Evolutionary conservation across 768 basidiomycete species (phyloP), one percentile per base, ranked within the genome.

Genomic region (Russula emetica): DNA sequence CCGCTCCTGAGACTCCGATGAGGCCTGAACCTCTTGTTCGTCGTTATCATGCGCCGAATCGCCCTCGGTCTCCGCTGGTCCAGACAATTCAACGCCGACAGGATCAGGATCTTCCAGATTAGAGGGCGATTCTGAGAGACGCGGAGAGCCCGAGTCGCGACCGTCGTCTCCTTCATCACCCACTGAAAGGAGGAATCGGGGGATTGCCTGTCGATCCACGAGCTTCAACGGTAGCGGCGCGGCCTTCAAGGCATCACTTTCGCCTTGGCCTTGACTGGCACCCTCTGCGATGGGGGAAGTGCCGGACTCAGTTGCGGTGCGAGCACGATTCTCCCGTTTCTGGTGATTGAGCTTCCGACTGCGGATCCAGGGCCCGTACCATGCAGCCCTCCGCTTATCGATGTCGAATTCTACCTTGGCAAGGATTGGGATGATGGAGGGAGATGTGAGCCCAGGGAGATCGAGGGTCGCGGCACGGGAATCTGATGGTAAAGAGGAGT

Each of bases 351-450:
- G 76, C 62, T 79, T 79, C 61, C 89, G 76, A 70, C 85, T 89
- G 61, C 85, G 80, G 30, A 85, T 64, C 91, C 92, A 96, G 9
- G 86, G 85, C n/a, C 86, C 86, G 67, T 87, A 94, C 94, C 94
- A 97, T 3, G 77, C 76, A 2, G 93, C 94, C 67, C 80, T 86
- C 58, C 83, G 78, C 44, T 79, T 79, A 74, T 97, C 95, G 69
- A 98, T 87, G 72, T 97, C 93, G 70, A 98, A 97, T 73, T 98
- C 94, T 14, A 98, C 85, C 74, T 95, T 95, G 55, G 94, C 95
- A 32, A 98, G 81, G 61, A 97, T 86, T 5, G 90, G 90, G 58
- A 92, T 85, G 26, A 91, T 75, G 28, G 86, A 82, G 53, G 82
- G 74, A 7, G 85, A 84, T 61, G 74, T 73, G 45, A 90, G 78